Evolutionary conservation across 164 flowering plant genomes (phyloP).

Genomic region (Tetrastigma voinierianum): DNA sequence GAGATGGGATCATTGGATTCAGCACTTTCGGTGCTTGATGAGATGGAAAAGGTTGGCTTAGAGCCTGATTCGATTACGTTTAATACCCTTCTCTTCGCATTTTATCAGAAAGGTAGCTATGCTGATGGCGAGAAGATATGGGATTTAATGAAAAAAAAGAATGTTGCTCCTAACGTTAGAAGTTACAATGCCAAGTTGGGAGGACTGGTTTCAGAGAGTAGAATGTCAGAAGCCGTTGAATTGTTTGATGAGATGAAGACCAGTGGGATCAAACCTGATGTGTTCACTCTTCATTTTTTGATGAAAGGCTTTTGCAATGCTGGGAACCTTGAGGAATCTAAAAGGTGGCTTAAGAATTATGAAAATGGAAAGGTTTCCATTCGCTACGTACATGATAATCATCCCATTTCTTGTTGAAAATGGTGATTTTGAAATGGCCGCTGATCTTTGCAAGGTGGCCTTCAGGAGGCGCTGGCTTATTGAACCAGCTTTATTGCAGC

Average conservation of each 20-base stretch:
- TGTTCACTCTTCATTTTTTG: constrained; percentile 22
- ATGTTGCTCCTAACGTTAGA: constrained; percentile 22
- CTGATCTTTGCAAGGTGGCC: constrained; percentile 24
- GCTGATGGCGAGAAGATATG: constrained; percentile 43
- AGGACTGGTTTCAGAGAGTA: constrained; percentile 26
- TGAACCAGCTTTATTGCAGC: constrained; percentile 14
- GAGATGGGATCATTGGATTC: constrained; percentile 34
- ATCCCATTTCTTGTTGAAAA: constrained; percentile 27
- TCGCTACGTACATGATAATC: constrained; percentile 11
- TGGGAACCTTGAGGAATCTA: constrained; percentile 34
- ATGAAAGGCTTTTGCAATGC: constrained; percentile 30
- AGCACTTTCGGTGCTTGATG: constrained; percentile 33
- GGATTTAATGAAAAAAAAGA: constrained; percentile 33
- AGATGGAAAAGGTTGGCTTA: constrained; percentile 37
- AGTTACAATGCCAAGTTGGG: constrained; percentile 34
- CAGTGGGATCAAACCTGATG: constrained; percentile 28
- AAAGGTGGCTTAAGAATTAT: constrained; percentile 33
- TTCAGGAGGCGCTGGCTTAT: background rate
- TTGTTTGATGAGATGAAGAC: constrained; percentile 31
- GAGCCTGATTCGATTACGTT: constrained; percentile 39
- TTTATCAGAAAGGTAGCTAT: constrained; percentile 22
- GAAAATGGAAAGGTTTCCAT: constrained; percentile 15
- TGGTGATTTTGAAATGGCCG: constrained; percentile 31
- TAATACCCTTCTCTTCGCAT: constrained; percentile 36
- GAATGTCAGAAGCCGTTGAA: constrained; percentile 29